Conservation (phyloP, 768 basidiomycete species). For the Amanita pseudoporphyria region DNA sequence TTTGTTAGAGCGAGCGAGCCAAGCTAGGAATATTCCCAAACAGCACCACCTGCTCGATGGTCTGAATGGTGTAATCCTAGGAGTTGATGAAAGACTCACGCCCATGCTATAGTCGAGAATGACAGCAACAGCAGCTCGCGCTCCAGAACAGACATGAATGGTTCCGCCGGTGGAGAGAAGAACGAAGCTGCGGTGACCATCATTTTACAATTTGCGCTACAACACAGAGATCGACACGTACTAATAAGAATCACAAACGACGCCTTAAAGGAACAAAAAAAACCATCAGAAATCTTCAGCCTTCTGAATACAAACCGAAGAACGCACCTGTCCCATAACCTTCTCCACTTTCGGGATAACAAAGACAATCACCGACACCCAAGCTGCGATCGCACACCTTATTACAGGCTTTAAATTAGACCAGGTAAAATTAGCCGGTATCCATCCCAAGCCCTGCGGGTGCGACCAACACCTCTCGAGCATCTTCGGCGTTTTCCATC, state of each 20-base stretch:
- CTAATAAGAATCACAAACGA: constrained; percentile 58
- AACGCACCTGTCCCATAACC: constrained; percentile 47
- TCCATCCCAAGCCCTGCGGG: constrained; percentile 34
- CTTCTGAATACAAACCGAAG: not conserved
- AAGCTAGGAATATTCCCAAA: constrained; percentile 54
- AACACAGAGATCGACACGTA: constrained; percentile 13
- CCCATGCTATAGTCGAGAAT: constrained; percentile 46
- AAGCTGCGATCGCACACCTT: constrained; percentile 52
- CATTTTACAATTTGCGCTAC: not conserved
- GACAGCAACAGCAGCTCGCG: constrained; percentile 47
- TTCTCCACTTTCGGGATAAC: constrained; percentile 39
- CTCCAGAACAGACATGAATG: constrained; percentile 60
- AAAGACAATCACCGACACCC: constrained; percentile 53
- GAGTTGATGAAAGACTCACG: constrained; percentile 31
- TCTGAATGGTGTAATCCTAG: not conserved
- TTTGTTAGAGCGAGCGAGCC: constrained; percentile 39
- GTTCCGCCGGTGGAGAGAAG: constrained; percentile 57
- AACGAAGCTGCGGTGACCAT: constrained; percentile 36
- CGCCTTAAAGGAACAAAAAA: constrained; percentile 17
- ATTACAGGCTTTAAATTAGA: constrained; percentile 53
- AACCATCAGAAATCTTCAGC: not conserved
- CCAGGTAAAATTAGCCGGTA: constrained; percentile 46
- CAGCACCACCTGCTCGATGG: constrained; percentile 45
- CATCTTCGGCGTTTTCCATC: not conserved
- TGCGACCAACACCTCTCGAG: not conserved